phyloP scores from a whole-genome alignment of 108 stramenopile genomes.

The Nitzschia putrida region DNA sequence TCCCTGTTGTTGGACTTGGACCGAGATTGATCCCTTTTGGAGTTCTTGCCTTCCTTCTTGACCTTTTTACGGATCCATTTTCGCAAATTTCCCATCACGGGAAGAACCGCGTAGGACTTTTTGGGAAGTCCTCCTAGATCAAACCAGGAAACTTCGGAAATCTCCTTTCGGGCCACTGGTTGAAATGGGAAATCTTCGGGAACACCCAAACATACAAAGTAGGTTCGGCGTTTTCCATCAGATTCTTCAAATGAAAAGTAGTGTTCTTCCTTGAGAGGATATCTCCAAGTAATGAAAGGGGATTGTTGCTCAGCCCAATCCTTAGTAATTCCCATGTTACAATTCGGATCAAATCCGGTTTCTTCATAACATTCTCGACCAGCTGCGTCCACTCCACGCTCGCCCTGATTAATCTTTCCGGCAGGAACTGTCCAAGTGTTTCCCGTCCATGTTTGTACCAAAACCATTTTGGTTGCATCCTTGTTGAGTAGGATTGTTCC shows the following conservation, averaged over 20 bases:
- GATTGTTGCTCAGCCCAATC: conserved; percentile 1
- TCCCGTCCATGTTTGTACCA: conserved; percentile 71
- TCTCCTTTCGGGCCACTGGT: conserved; percentile 86
- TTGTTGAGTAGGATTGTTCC: conserved; percentile 76
- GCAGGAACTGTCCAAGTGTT: conserved; percentile 80
- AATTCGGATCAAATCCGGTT: conserved; percentile 86
- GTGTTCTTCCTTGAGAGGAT: conserved; percentile 41
- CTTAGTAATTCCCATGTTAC: conserved; percentile 44
- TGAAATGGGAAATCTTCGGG: conserved; percentile 81
- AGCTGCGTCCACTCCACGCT: conserved; percentile 67
- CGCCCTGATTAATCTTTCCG: conserved; percentile 88
- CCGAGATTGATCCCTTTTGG: conserved; percentile 13
- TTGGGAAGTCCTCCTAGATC: conserved; percentile 64
- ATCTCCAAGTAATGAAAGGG: conserved; percentile 44
- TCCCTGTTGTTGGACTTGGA: conserved; percentile 23
- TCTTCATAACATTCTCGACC: conserved; percentile 90
- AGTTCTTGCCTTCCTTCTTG: conserved; percentile 17
- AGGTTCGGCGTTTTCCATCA: conserved; percentile 72
- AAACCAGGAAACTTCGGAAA: conserved; percentile 66
- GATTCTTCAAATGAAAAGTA: conserved; percentile 60
- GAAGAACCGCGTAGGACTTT: conserved; percentile 71
- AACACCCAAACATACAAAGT: conserved; percentile 79
- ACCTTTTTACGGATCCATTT: conserved; percentile 64
- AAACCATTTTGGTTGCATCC: conserved; percentile 52
- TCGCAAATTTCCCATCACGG: conserved; percentile 60